Conservation (phyloP, 2,329 filamentous ascomycete genomes). For the Aspergillus neoniger region DNA sequence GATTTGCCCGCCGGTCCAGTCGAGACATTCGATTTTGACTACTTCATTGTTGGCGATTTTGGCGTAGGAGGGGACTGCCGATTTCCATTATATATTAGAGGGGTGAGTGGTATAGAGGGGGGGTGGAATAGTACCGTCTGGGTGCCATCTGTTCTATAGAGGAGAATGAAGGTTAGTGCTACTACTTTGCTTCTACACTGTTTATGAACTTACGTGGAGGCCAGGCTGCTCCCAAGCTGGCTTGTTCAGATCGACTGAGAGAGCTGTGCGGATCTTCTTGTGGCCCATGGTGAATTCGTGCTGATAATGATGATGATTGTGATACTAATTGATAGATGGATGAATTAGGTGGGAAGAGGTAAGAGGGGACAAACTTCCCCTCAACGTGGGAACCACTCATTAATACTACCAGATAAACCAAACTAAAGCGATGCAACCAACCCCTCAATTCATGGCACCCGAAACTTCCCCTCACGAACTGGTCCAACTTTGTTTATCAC, state of each 20-base stretch:
- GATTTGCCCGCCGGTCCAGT: conserved; percentile 80
- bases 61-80: conserved; percentile 65
- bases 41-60: conserved; percentile 80
- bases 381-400: background rate
- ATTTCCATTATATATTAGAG: background rate
- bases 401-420: background rate
- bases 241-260: conserved; percentile 72
- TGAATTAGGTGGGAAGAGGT: background rate
- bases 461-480: background rate
- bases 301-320: background rate
- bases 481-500: background rate
- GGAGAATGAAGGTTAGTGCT: conserved; percentile 12
- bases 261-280: conserved; percentile 64
- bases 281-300: conserved; percentile 35
- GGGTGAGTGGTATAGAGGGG: too few species aligned
- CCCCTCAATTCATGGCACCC: background rate
- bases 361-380: too few species aligned
- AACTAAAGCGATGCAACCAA: background rate
- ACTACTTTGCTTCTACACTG: background rate
- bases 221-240: conserved; percentile 69
- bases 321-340: background rate
- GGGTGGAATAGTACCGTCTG: conserved; percentile 63
- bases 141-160: conserved; percentile 83
- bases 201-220: conserved; percentile 63
- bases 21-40: conserved; percentile 90